phyloP scores from a whole-genome alignment of 2,329 filamentous ascomycete species.

The Cladosporium sp. region DNA sequence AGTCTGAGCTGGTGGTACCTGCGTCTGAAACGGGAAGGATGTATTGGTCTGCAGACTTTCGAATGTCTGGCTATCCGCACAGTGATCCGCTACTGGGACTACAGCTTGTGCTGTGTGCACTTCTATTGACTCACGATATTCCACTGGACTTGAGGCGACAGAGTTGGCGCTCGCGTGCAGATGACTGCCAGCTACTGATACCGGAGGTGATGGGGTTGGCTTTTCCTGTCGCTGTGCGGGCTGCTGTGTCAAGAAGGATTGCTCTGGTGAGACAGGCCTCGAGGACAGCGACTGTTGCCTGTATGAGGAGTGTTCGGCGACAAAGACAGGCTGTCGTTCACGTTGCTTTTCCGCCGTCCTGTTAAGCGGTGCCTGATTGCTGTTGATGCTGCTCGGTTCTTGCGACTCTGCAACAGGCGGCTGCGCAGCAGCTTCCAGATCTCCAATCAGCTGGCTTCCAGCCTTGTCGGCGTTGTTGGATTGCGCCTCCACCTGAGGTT shows the following conservation, averaged over 20 bases:
- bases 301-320: no score
- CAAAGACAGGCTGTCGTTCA: no score
- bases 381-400: no score
- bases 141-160: neutral
- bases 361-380: no score
- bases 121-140: neutral
- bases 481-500: neutral
- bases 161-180: neutral
- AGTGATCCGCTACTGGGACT: neutral
- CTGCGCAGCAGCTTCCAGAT: neutral
- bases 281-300: no score
- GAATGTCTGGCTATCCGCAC: neutral
- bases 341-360: no score
- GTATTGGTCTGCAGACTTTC: neutral
- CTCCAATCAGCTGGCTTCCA: neutral
- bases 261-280: no score
- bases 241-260: no score
- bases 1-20: conserved; percentile 8
- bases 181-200: neutral
- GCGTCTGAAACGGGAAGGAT: conserved; percentile 23
- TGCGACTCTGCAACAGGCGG: neutral
- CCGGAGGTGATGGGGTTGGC: neutral
- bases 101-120: neutral
- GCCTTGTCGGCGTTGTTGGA: neutral
- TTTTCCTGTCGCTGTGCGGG: neutral